Conservation (phyloP, 139 green algal genomes). For the Diplosphaera chodatii region DNA sequence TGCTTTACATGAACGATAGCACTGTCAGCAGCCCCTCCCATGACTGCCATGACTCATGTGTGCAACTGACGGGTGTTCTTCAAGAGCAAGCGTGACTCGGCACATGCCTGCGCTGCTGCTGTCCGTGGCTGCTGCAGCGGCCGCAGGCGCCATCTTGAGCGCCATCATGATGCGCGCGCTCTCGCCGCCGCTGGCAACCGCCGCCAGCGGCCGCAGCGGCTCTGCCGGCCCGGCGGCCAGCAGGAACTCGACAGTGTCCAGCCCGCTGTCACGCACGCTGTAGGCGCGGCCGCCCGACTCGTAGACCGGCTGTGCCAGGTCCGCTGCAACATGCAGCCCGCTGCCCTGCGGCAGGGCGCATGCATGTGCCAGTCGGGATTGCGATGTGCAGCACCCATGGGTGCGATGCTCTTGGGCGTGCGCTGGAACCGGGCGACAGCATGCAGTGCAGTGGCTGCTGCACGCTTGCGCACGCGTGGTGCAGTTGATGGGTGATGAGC, state of each 20-base stretch:
- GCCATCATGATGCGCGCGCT: constrained; percentile 74
- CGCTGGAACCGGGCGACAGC: no score
- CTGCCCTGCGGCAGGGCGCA: not conserved
- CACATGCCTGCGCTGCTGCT: not conserved
- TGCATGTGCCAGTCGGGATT: no score
- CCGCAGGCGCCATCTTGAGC: constrained; percentile 66
- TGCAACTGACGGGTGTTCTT: no score
- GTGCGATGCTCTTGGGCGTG: no score
- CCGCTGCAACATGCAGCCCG: not conserved
- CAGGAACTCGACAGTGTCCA: constrained; percentile 60
- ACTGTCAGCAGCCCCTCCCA: not conserved
- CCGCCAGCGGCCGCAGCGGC: constrained; percentile 61
- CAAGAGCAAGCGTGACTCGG: no score
- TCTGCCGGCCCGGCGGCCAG: constrained; percentile 64
- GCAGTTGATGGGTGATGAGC: no score
- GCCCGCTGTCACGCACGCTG: constrained; percentile 4
- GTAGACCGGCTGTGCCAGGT: not conserved
- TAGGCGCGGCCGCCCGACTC: constrained; percentile 6
- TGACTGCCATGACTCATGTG: no score
- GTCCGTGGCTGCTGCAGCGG: constrained; percentile 6
- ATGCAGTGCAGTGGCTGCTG: no score
- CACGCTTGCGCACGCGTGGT: no score
- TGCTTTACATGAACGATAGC: no score
- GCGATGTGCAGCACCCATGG: no score
- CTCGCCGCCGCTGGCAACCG: constrained; percentile 71